Conservation (phyloP, 1,139 yeast species). For the Kodamaea alishanica region DNA sequence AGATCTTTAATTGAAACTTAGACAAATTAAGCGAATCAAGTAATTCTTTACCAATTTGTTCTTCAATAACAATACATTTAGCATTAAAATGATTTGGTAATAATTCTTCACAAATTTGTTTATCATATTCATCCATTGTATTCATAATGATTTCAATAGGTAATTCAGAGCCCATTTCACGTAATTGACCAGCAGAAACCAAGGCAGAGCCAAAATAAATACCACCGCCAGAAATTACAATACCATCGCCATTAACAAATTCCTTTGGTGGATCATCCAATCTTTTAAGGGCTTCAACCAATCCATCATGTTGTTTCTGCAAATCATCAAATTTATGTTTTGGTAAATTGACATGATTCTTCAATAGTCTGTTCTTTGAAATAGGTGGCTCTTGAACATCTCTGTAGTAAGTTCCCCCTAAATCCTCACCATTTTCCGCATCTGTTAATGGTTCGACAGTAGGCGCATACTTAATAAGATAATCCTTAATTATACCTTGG, state of each 20-base stretch:
- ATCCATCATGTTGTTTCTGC: slow-evolving; percentile 23
- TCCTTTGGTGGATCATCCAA: slow-evolving; percentile 24
- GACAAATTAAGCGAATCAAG: slow-evolving; percentile 17
- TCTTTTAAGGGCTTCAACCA: slow-evolving; percentile 23
- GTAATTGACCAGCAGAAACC: slow-evolving; percentile 28
- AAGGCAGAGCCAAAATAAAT: slow-evolving; percentile 28
- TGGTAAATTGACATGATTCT: slow-evolving; percentile 19
- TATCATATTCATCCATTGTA: slow-evolving; percentile 23
- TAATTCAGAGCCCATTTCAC: slow-evolving; percentile 32
- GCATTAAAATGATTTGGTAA: slow-evolving; percentile 28
- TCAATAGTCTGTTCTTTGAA: slow-evolving; percentile 16
- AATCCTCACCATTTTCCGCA: slow-evolving; percentile 21
- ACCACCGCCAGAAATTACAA: slow-evolving; percentile 33
- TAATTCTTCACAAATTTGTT: slow-evolving; percentile 28
- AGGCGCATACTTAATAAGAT: slow-evolving; percentile 12
- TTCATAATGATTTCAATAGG: slow-evolving; percentile 37
- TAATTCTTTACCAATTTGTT: slow-evolving; percentile 25
- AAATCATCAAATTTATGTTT: slow-evolving; percentile 21
- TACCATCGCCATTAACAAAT: slow-evolving; percentile 32
- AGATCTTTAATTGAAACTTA: slow-evolving; percentile 29
- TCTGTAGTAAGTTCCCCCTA: slow-evolving; percentile 18
- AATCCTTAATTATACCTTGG: slow-evolving; percentile 15
- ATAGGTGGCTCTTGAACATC: slow-evolving; percentile 15
- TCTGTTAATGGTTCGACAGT: slow-evolving; percentile 17
- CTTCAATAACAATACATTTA: slow-evolving; percentile 30